A percentile compares a stretch with the other conserved stretches of the same genome.
Conservation (phyloP, 805 yeast species). For the Sugiyamaella smithiae region DNA sequence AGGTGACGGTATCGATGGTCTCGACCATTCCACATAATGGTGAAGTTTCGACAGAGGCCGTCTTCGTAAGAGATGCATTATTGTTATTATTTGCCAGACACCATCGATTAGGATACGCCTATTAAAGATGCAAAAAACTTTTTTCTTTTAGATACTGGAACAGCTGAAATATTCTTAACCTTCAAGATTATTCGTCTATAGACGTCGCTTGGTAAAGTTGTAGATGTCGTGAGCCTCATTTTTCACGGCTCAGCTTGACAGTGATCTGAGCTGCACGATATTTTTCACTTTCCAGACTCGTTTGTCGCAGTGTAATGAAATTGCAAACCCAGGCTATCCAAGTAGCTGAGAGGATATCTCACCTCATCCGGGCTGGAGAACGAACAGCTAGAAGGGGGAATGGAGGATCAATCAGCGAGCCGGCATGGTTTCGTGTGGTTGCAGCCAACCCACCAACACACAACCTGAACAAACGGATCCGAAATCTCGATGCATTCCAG, state of each 20-base stretch:
- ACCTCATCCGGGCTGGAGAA: conserved; percentile 61
- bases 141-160: too few relatives aligned
- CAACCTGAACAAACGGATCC: conserved; percentile 50
- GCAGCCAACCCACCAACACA: conserved; percentile 77
- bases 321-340: conserved; percentile 71
- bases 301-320: conserved; percentile 65
- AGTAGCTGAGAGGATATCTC: conserved; percentile 78
- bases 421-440: conserved; percentile 88
- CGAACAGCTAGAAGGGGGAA: conserved; percentile 16
- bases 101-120: too few relatives aligned
- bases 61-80: background rate
- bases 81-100: too few relatives aligned
- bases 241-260: conserved; percentile 2
- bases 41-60: conserved; percentile 1
- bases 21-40: background rate
- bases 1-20: background rate
- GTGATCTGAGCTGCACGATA: background rate
- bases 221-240: conserved; percentile 3
- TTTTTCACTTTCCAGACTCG: conserved; percentile 4
- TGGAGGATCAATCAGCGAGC: conserved; percentile 52
- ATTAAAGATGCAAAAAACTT: too few relatives aligned
- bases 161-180: too few relatives aligned
- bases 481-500: conserved; percentile 28
- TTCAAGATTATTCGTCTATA: too few relatives aligned
- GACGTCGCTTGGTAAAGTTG: too few relatives aligned